These are phyloP conservation scores for Chlamydomonas asymmetrica DNA, from an alignment of 139 green algal species.

Conservation along the genomic window DNA sequence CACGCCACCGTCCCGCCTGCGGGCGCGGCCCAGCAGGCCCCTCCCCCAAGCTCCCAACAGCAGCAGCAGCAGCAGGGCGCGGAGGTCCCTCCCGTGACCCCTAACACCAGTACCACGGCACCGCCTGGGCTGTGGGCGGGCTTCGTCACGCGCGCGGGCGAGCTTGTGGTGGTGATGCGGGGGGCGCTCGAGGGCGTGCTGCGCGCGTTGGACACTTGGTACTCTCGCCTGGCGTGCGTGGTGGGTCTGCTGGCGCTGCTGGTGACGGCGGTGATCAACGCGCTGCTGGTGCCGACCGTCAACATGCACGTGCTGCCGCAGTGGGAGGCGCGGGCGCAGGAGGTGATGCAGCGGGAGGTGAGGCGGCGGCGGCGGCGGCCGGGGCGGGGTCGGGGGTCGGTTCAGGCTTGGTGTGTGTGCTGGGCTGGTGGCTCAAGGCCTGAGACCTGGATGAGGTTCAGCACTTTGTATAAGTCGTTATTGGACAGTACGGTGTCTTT, in stretches of 20 bases:
- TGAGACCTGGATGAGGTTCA: not conserved
- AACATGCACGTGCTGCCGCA: conserved; percentile 32
- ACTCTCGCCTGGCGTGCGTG: conserved; percentile 26
- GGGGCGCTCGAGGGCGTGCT: conserved; percentile 8
- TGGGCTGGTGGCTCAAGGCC: too few relatives aligned
- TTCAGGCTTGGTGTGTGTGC: too few relatives aligned
- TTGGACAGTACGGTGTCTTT: too few relatives aligned
- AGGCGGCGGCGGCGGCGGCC: too few relatives aligned
- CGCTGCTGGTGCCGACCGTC: conserved; percentile 33
- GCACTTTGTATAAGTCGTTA: too few relatives aligned
- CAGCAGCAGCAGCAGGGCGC: conserved; percentile 9
- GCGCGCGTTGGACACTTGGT: conserved; percentile 11
- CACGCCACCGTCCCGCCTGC: too few relatives aligned
- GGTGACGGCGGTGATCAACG: conserved; percentile 37
- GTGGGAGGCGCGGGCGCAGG: conserved; percentile 13
- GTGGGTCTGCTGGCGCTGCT: conserved; percentile 30
- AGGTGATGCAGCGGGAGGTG: conserved; percentile 45
- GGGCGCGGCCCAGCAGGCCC: too few relatives aligned
- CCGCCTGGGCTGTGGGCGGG: not conserved
- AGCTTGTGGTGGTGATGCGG: conserved; percentile 4
- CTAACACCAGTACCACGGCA: not conserved
- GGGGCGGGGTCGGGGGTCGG: too few relatives aligned
- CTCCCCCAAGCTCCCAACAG: too few relatives aligned
- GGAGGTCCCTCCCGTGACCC: too few relatives aligned
- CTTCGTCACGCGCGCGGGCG: conserved; percentile 4